Evolutionary conservation across 2,329 filamentous ascomycete genomes (phyloP), one percentile per base, ranked within the genome.

Genomic region (Alternaria gaisen): DNA sequence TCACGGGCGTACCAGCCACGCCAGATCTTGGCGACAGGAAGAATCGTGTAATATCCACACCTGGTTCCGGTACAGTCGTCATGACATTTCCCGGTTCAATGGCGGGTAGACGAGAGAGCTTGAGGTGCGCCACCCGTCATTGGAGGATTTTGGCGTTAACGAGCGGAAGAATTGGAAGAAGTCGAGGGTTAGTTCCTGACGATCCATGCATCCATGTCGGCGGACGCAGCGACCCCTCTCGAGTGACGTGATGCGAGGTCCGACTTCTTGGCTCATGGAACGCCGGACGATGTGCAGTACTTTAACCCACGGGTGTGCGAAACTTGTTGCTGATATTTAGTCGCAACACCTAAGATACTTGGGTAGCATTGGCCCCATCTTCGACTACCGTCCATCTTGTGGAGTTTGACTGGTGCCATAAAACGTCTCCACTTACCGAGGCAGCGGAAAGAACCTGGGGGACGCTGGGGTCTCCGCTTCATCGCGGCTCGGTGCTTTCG

Each of bases 61-160:
- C 32, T 34, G n/a, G 51, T 32, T 26, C 24, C 40, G 26, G 53
- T 44, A 60, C 65, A 50, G 22, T 54, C 50, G 58, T 56, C 60
- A 61, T 54, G 42, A 58, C 53, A 42, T 61, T 58, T 51, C 47
- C 58, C 58, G 58, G 53, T 32, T 32, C 44, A 41, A 41, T 58
- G 28, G 42, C 20, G 28, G 30, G 22, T 38, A 51, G 52, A 51
- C 54, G 40, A 34, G 38, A 38, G 58, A n/a, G 46, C 46, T 43
- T 46, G 28, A 30, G 34, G 30, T 47, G 51, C 56, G 58, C 46
- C 50, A 47, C 30, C 48, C 52, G 55, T 56, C 53, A 72, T 72
- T 72, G 70, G 70, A 72, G 70, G 70, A 71, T 51, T 64, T 56
- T 50, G 38, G 55, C 58, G 52, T 60, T 53, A 43, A 56, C 54